phyloP scores from a whole-genome alignment of 2,329 filamentous ascomycete species.

The Fusarium zealandicum region DNA sequence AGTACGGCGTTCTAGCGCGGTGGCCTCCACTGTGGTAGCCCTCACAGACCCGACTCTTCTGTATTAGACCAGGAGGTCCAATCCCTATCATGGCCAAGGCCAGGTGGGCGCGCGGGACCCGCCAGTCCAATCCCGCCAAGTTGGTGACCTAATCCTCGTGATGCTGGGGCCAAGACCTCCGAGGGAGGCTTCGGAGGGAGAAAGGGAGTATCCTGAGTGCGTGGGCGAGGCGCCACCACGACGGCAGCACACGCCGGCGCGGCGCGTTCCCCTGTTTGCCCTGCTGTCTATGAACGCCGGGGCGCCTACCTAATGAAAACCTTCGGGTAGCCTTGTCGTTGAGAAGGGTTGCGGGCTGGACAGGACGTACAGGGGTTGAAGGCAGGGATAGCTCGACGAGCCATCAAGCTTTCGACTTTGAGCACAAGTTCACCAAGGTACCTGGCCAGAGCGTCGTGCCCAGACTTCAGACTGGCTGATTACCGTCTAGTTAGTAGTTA shows the following conservation, averaged over 20 bases:
- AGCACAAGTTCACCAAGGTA: slow-evolving; percentile 39
- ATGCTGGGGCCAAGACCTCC: slow-evolving; percentile 20
- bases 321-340: slow-evolving; percentile 40
- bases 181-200: slow-evolving; percentile 36
- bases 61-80: slow-evolving; percentile 21
- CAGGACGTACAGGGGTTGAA: slow-evolving; percentile 30
- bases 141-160: slow-evolving; percentile 30
- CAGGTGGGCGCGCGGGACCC: slow-evolving; percentile 23
- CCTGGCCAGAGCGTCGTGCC: slow-evolving; percentile 28
- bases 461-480: neutral
- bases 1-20: slow-evolving; percentile 27
- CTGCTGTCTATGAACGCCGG: slow-evolving; percentile 21
- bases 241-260: slow-evolving; percentile 40
- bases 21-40: slow-evolving; percentile 25
- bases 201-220: slow-evolving; percentile 31
- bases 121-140: slow-evolving; percentile 25
- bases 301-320: slow-evolving; percentile 36
- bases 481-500: too few species aligned
- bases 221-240: slow-evolving; percentile 41
- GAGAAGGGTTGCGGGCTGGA: slow-evolving; percentile 17
- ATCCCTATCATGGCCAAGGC: slow-evolving; percentile 27
- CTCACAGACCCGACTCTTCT: slow-evolving; percentile 31
- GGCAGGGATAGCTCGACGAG: slow-evolving; percentile 35
- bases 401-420: slow-evolving; percentile 32
- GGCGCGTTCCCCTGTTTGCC: slow-evolving; percentile 28